Conservation (phyloP, 1,139 yeast species). For the Cylindricascospora bacillispora region DNA sequence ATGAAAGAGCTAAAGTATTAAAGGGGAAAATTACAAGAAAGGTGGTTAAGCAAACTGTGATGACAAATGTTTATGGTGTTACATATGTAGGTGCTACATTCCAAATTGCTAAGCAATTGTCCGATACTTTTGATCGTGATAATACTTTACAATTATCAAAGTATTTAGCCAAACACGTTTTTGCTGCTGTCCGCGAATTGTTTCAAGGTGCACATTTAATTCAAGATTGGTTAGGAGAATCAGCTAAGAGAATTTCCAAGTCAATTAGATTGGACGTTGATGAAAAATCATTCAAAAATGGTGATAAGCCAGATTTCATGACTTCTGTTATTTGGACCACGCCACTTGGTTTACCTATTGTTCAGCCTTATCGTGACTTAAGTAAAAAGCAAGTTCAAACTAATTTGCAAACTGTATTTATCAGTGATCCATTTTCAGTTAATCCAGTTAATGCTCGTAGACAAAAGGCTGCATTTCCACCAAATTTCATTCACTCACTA, state of each 20-base stretch:
- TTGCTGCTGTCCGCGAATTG: constrained; percentile 71
- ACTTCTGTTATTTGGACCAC: constrained; percentile 96
- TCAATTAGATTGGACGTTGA: constrained; percentile 56
- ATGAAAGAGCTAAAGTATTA: constrained; percentile 26
- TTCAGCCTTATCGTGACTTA: constrained; percentile 80
- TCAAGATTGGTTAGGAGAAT: constrained; percentile 90
- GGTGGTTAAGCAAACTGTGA: constrained; percentile 91
- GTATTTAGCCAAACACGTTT: constrained; percentile 68
- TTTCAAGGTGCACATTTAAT: constrained; percentile 89
- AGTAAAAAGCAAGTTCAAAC: constrained; percentile 57
- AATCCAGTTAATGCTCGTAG: constrained; percentile 78
- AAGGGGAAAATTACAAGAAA: constrained; percentile 65
- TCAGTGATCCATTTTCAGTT: constrained; percentile 73
- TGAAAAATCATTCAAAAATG: constrained; percentile 25
- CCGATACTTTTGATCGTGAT: constrained; percentile 31
- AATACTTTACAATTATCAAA: constrained; percentile 34
- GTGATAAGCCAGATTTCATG: constrained; percentile 47
- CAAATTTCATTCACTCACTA: constrained; percentile 86
- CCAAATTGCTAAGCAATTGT: constrained; percentile 64
- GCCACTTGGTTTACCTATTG: constrained; percentile 86
- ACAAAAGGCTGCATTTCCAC: constrained; percentile 90
- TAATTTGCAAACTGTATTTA: constrained; percentile 68
- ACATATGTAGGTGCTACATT: constrained; percentile 87
- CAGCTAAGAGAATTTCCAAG: constrained; percentile 71
- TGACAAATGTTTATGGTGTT: constrained; percentile 98